Evolutionary conservation across 1,139 yeast species (phyloP), one percentile per base, ranked within the genome.

Genomic region (Protomyces lactucae-debilis): DNA sequence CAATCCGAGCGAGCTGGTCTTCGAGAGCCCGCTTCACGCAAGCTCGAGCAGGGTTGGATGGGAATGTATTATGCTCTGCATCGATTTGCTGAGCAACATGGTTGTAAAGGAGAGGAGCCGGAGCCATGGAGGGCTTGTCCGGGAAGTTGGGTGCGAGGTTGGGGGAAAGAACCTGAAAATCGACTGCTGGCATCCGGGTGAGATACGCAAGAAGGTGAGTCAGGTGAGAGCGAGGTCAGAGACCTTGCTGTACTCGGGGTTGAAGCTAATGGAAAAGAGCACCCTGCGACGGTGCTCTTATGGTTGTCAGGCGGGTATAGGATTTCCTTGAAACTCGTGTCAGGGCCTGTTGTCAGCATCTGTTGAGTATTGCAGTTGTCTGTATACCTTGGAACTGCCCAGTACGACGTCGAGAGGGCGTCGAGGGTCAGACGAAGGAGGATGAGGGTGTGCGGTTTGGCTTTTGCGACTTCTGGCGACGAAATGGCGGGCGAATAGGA

Each of bases 401-500:
- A 43, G 48, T 43, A 43, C 48, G 48, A 43, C 48, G 48, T 43
- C 48, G 48, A 43, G 25, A 43, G 48, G 48, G 23, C 48, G 48
- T 43, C 48, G 48, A 43, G 48, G 48, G 48, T 43, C 48, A 43
- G 48, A 43, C 48, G 48, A 43, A 43, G 48, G 48, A 43, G 48
- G 48, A 43, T 16, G 48, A 10, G 48, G 48, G 48, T 43, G 48
- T n/a, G 48, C 21, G 48, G 48, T 10, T n/a, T 43, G 48, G 18
- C 23, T 18, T 43, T n/a, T 12, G 23, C 48, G 21, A 12, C 48
- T 43, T n/a, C 23, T 10, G 23, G 48, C 48, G 48, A 18, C 48
- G 48, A 43, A 43, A 43, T 43, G 48, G 48, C 48, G 48, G 48
- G 48, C 48, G n/a, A 39, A 28, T 28, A 6, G 8, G 9, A 6